phyloP scores from a whole-genome alignment of 2,329 filamentous ascomycete genomes.

The Aspergillus ochraceoroseus region DNA sequence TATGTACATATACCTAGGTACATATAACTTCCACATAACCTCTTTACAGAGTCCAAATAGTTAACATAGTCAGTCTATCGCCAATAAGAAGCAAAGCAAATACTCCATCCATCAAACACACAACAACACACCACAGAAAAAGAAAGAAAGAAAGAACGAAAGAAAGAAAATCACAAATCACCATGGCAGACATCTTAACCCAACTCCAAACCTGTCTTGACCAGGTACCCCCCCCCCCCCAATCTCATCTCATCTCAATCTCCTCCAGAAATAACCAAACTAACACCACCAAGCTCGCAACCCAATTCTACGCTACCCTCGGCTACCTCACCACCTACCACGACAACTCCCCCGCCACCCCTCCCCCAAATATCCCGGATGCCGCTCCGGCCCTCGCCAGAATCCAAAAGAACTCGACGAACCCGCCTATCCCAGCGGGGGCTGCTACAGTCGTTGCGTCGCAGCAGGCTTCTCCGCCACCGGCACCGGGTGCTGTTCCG shows the following conservation, averaged over 20 bases:
- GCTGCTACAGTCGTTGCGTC: slow-evolving; percentile 8
- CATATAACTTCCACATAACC: too few relatives aligned
- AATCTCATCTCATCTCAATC: not conserved
- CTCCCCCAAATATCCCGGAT: slow-evolving; percentile 29
- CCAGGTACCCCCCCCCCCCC: slow-evolving; percentile 34
- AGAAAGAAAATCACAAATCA: slow-evolving; percentile 4
- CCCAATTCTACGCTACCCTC: slow-evolving; percentile 50
- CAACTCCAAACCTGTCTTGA: slow-evolving; percentile 50
- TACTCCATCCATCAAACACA: too few relatives aligned
- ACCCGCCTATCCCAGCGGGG: slow-evolving; percentile 33
- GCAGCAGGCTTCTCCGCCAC: slow-evolving; percentile 16
- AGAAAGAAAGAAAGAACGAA: not conserved
- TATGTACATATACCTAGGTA: too few relatives aligned
- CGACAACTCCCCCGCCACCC: slow-evolving; percentile 40
- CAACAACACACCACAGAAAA: too few relatives aligned
- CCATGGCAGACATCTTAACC: slow-evolving; percentile 47
- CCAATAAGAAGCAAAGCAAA: too few relatives aligned
- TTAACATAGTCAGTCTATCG: too few relatives aligned
- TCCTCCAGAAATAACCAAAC: slow-evolving; percentile 6
- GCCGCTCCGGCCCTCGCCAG: slow-evolving; percentile 39
- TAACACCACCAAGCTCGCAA: slow-evolving; percentile 41
- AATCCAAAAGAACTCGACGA: slow-evolving; percentile 40
- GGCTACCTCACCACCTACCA: slow-evolving; percentile 47
- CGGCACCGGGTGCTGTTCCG: too few relatives aligned
- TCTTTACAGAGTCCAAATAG: too few relatives aligned